A percentile compares a stretch with the other conserved stretches of the same genome.
These are phyloP conservation scores for Nepenthes alata DNA, from an alignment of 179 eudicot genomes.

Conservation along the genomic window DNA sequence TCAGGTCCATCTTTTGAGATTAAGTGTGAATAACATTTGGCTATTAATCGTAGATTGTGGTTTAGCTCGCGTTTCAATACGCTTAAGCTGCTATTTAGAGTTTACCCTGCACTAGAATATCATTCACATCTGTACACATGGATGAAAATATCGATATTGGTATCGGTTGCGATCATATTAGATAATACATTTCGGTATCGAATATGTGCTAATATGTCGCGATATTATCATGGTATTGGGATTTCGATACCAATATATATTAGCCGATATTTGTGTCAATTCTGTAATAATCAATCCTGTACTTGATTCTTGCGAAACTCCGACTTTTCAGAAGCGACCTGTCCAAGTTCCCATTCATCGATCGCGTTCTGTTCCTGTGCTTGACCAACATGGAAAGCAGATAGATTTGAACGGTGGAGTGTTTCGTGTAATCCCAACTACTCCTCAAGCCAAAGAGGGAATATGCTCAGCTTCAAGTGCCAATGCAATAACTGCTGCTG, in stretches of 20 bases:
- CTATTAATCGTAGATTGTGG: not conserved
- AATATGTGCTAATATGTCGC: no score
- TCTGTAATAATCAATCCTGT: no score
- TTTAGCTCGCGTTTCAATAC: not conserved
- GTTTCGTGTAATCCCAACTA: slow-evolving; percentile 74
- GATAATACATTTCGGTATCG: no score
- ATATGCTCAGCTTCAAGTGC: slow-evolving; percentile 18
- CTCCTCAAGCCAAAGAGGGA: slow-evolving; percentile 53
- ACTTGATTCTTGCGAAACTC: no score
- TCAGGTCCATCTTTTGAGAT: not conserved
- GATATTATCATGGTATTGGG: no score
- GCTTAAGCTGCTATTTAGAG: not conserved
- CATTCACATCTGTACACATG: not conserved
- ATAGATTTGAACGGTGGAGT: slow-evolving; percentile 38
- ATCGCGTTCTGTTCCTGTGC: slow-evolving; percentile 60
- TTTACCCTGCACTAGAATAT: not conserved
- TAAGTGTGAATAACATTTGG: no score
- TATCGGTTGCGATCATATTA: no score
- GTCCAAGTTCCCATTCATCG: slow-evolving; percentile 26
- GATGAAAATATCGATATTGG: no score
- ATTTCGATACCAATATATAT: no score
- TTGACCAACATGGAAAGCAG: slow-evolving; percentile 44
- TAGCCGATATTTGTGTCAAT: no score
- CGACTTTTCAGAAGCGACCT: slow-evolving; percentile 41
- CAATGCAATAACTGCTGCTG: slow-evolving; percentile 29